These are phyloP conservation scores for Talaromyces funiculosus DNA, from an alignment of 2,329 filamentous ascomycete species.

Conservation along the genomic window DNA sequence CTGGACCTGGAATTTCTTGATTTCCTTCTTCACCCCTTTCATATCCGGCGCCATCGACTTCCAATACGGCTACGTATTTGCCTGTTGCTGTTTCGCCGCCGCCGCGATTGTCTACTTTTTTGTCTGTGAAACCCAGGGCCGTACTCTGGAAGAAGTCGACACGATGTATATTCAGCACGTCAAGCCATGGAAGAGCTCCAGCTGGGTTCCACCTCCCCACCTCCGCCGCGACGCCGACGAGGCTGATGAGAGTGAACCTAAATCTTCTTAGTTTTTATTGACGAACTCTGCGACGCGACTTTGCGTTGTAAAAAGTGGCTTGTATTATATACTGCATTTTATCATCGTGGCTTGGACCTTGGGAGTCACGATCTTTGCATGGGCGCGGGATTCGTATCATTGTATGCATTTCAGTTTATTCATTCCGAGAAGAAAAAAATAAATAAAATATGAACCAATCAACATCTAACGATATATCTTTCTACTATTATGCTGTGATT, in stretches of 20 bases:
- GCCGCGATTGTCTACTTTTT: conserved; percentile 69
- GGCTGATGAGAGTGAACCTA: neutral
- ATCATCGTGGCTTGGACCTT: neutral
- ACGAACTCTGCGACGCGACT: neutral
- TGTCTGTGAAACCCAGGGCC: conserved; percentile 66
- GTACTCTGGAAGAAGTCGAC: conserved; percentile 73
- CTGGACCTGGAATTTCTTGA: conserved; percentile 71
- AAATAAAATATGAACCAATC: too few species aligned
- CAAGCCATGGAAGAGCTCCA: conserved; percentile 56
- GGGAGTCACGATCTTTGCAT: neutral
- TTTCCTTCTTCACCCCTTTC: conserved; percentile 76
- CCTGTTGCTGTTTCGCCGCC: conserved; percentile 62
- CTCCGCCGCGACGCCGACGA: neutral
- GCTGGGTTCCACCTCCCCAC: conserved; percentile 39
- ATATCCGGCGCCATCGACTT: conserved; percentile 69
- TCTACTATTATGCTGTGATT: too few species aligned
- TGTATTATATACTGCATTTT: neutral
- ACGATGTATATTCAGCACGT: conserved; percentile 67
- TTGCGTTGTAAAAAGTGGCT: neutral
- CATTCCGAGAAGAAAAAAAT: too few species aligned
- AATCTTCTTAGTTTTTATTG: neutral
- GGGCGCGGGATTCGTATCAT: neutral
- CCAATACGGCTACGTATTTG: conserved; percentile 73
- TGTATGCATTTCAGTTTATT: neutral
- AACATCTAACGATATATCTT: neutral